Evolutionary conservation across 495 filamentous ascomycete species (phyloP), one percentile per base, ranked within the genome.

Genomic region (Trichodelitschia bisporula): DNA sequence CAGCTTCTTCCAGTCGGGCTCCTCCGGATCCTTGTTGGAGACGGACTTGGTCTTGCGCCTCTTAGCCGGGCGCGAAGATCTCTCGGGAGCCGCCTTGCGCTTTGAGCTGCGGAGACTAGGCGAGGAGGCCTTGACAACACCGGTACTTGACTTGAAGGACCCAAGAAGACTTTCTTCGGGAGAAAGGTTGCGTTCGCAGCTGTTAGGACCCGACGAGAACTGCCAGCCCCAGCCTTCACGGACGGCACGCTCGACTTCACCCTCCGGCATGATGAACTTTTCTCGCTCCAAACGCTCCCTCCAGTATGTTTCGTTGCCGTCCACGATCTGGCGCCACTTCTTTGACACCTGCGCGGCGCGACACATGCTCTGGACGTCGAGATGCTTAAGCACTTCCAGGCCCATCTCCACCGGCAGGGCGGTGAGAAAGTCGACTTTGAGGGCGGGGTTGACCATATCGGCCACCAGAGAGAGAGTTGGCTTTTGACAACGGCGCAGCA

Each of bases 211-310:
- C 31, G 67, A 65, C 2, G 82, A 77, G 48, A 77, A 71, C 46
- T 95, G 86, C 78, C 84, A 99, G n/a, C 83, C 86, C 86, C 86
- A 99, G n/a, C 86, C 86, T 53, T 95, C 75, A 18, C 58, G 63
- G 31, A 95, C 75, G 10, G 86, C 83, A 36, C 69, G 66, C 31
- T 84, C 67, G 12, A 99, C 55, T 44, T 99, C 86, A 9, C 78
- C 77, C 2, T 73, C 63, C 11, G 78, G 72, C 11, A 95, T 55
- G 9, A 51, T 45, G 49, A 75, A 91, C 0, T 77, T 77, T 49
- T 92, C 79, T 8, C 57, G 57, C 34, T 91, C 80, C 36, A 99
- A 72, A 0, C 91, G 58, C 34, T 83, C 76, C 51, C 91, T 93
- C 86, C 86, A 99, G 4, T 77, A 76, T 20, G 72, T 80, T 49